Conservation (phyloP, 768 basidiomycete species). For the Pluteus cervinus region DNA sequence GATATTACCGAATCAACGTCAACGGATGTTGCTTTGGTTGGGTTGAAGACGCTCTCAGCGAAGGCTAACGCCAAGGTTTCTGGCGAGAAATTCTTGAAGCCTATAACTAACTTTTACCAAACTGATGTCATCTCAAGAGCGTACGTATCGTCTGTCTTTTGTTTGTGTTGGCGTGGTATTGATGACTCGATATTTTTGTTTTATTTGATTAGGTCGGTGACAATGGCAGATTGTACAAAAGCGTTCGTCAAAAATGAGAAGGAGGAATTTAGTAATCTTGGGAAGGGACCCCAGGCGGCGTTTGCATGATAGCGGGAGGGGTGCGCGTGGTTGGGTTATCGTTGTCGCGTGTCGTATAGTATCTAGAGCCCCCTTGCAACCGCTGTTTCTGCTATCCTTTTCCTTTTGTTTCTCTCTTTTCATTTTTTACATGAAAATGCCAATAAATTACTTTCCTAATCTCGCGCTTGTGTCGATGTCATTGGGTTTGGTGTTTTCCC, state of each 20-base stretch:
- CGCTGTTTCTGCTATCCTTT: conserved; percentile 1
- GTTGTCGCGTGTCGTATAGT: too few relatives aligned
- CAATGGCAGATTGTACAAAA: conserved; percentile 92
- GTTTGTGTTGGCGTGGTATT: too few relatives aligned
- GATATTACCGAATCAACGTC: conserved; percentile 78
- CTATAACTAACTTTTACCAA: conserved; percentile 91
- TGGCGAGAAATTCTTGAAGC: conserved; percentile 60
- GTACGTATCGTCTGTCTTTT: conserved; percentile 39
- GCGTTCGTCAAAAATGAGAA: conserved; percentile 80
- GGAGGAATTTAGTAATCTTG: conserved; percentile 38
- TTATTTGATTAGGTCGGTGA: conserved; percentile 59
- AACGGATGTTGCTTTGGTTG: conserved; percentile 60
- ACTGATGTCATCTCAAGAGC: conserved; percentile 94
- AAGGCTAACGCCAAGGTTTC: conserved; percentile 25
- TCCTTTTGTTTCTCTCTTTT: neutral
- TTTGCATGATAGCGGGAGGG: conserved; percentile 25
- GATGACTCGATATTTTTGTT: neutral
- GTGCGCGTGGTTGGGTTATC: neutral
- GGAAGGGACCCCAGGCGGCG: conserved; percentile 39
- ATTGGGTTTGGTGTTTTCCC: too few relatives aligned
- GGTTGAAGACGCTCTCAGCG: conserved; percentile 53
- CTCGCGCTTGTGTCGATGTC: too few relatives aligned
- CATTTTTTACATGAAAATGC: too few relatives aligned
- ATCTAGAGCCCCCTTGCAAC: neutral
- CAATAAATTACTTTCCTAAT: too few relatives aligned